phyloP scores from a whole-genome alignment of 139 green algal genomes.

The Astrephomene gubernaculifera region DNA sequence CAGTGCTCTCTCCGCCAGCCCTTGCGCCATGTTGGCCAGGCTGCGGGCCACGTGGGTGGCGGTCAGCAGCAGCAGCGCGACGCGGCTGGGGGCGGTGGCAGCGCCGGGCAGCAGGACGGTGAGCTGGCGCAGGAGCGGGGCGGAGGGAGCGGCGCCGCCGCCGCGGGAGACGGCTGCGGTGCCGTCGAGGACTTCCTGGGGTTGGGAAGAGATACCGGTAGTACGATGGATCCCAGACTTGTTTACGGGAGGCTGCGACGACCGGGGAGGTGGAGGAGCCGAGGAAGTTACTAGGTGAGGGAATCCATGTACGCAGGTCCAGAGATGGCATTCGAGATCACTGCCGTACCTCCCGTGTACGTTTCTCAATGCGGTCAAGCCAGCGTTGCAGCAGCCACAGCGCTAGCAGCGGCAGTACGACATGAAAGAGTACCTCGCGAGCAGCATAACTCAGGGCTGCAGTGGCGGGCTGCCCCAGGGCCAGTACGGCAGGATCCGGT shows the following conservation, averaged over 20 bases:
- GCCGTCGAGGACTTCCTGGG: neutral
- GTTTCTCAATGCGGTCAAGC: neutral
- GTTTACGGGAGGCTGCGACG: neutral
- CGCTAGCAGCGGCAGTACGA: conserved; percentile 32
- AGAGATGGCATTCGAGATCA: neutral
- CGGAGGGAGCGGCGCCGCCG: neutral
- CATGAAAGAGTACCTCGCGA: conserved; percentile 21
- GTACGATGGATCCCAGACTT: neutral
- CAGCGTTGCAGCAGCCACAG: conserved; percentile 36
- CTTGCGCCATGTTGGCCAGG: conserved; percentile 2
- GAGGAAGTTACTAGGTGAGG: too few relatives aligned
- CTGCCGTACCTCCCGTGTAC: neutral
- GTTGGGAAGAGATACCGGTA: neutral
- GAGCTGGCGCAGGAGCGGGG: neutral
- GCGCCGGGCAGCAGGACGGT: neutral
- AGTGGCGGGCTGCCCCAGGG: neutral
- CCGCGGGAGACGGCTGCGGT: neutral
- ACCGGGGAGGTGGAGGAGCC: neutral
- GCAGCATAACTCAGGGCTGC: conserved; percentile 6
- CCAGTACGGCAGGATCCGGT: neutral
- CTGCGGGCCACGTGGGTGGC: conserved; percentile 17
- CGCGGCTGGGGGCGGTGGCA: neutral
- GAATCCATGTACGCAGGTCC: too few relatives aligned
- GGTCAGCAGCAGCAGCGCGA: conserved; percentile 10
- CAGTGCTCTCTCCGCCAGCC: conserved; percentile 26